Conservation (phyloP, 441 rosid species). For the Adansonia grandidieri region DNA sequence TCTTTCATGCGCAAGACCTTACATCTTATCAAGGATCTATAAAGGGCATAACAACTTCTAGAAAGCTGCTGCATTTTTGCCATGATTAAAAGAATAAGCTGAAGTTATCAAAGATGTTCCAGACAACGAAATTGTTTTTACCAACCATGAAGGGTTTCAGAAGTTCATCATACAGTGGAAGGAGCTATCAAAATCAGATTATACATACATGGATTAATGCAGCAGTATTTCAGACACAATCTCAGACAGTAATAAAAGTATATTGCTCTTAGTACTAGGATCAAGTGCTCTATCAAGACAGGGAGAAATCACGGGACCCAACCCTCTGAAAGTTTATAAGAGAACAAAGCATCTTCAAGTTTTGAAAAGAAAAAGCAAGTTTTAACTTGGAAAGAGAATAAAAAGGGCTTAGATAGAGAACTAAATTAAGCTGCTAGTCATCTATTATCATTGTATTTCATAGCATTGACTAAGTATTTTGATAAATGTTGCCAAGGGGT, state of each 20-base stretch:
- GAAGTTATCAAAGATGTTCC: not conserved
- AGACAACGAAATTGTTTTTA: not conserved
- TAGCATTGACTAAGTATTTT: too few relatives aligned
- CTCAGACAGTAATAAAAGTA: not conserved
- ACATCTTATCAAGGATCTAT: not conserved
- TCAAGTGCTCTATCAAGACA: not conserved
- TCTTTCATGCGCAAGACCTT: not conserved
- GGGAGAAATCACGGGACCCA: not conserved
- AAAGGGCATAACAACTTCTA: not conserved
- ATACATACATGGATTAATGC: not conserved
- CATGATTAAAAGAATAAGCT: not conserved
- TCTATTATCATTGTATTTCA: too few relatives aligned
- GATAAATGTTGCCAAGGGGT: too few relatives aligned
- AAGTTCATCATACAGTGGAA: not conserved
- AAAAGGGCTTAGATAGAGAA: not conserved
- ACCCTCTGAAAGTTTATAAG: not conserved
- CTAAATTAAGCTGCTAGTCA: too few relatives aligned
- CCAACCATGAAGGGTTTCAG: not conserved
- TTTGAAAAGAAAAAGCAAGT: not conserved
- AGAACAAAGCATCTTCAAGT: not conserved
- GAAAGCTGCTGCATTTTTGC: not conserved
- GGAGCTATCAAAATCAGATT: not conserved
- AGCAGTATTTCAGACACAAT: not conserved
- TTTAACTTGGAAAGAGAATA: not conserved
- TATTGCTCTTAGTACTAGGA: not conserved